phyloP scores from a whole-genome alignment of 371 early-diverging fungal genomes.

The Zancudomyces culisetae region DNA sequence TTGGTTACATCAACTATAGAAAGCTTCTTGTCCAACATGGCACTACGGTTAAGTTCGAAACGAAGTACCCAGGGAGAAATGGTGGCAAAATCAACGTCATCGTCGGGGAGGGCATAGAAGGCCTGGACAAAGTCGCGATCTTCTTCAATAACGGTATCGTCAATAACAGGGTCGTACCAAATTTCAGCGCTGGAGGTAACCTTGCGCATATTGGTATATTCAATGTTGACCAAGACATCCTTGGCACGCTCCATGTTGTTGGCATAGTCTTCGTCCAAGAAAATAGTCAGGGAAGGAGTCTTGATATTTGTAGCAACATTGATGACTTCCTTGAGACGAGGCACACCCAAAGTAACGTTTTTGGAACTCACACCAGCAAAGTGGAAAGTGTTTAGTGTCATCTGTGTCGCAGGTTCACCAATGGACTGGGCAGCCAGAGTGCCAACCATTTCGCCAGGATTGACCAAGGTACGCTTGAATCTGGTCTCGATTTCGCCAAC shows the following conservation, averaged over 20 bases:
- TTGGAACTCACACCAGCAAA: slow-evolving; percentile 97
- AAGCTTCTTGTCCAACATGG: slow-evolving; percentile 81
- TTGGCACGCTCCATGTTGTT: slow-evolving; percentile 72
- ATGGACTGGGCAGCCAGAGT: slow-evolving; percentile 98
- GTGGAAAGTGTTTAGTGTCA: slow-evolving; percentile 99
- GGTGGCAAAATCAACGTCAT: slow-evolving; percentile 27
- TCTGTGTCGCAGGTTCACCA: slow-evolving; percentile 99
- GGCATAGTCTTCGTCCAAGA: slow-evolving; percentile 55
- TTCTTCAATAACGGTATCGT: slow-evolving; percentile 66
- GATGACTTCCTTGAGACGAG: slow-evolving; percentile 99
- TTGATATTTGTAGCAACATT: slow-evolving; percentile 96
- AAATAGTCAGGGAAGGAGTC: slow-evolving; percentile 88
- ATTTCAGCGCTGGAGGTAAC: slow-evolving; percentile 79
- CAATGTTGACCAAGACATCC: slow-evolving; percentile 74
- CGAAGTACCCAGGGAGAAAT: slow-evolving; percentile 94
- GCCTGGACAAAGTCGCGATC: slow-evolving; percentile 87
- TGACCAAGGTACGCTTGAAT: slow-evolving; percentile 76
- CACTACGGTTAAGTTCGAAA: slow-evolving; percentile 69
- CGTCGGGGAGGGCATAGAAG: slow-evolving; percentile 77
- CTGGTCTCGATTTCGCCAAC: slow-evolving; percentile 82
- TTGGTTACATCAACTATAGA: slow-evolving; percentile 54
- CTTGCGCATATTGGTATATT: slow-evolving; percentile 78
- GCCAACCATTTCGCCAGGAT: slow-evolving; percentile 99
- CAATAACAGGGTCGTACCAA: slow-evolving; percentile 92
- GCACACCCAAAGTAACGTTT: slow-evolving; percentile 98